Conservation (phyloP, 768 basidiomycete genomes). For the Heimioporus sp. region DNA sequence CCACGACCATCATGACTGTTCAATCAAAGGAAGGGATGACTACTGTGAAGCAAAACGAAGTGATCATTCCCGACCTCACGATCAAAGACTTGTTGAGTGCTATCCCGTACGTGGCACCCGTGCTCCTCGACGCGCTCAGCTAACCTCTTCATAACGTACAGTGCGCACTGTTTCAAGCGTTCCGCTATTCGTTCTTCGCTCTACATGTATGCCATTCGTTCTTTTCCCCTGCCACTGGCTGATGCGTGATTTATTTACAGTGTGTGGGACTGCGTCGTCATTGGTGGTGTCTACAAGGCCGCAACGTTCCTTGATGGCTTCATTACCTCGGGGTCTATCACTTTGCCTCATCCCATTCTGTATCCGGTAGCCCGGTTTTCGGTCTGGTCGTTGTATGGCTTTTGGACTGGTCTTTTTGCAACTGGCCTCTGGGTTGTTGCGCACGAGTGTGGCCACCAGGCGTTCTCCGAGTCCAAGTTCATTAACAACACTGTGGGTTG, state of each 20-base stretch:
- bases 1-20: slow-evolving; percentile 21
- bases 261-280: slow-evolving; percentile 71
- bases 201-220: slow-evolving; percentile 60
- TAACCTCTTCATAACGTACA: slow-evolving; percentile 24
- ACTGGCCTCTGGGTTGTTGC: slow-evolving; percentile 95
- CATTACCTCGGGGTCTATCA: slow-evolving; percentile 53
- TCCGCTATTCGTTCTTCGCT: slow-evolving; percentile 75
- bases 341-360: slow-evolving; percentile 58
- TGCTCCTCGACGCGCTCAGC: background rate
- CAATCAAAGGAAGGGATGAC: slow-evolving; percentile 16
- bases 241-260: slow-evolving; percentile 36
- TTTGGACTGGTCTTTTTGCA: slow-evolving; percentile 79
- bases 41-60: slow-evolving; percentile 54
- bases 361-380: slow-evolving; percentile 62
- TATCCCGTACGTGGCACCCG: slow-evolving; percentile 64
- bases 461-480: slow-evolving; percentile 88
- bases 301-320: slow-evolving; percentile 63
- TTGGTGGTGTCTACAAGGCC: slow-evolving; percentile 65
- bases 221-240: slow-evolving; percentile 1
- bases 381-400: slow-evolving; percentile 79
- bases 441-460: slow-evolving; percentile 96
- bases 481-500: slow-evolving; percentile 94
- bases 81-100: slow-evolving; percentile 83
- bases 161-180: slow-evolving; percentile 87
- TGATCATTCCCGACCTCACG: slow-evolving; percentile 77